These are phyloP conservation scores for Globisporangium irregulare DNA, from an alignment of 352 stramenopile genomes.

Conservation along the genomic window DNA sequence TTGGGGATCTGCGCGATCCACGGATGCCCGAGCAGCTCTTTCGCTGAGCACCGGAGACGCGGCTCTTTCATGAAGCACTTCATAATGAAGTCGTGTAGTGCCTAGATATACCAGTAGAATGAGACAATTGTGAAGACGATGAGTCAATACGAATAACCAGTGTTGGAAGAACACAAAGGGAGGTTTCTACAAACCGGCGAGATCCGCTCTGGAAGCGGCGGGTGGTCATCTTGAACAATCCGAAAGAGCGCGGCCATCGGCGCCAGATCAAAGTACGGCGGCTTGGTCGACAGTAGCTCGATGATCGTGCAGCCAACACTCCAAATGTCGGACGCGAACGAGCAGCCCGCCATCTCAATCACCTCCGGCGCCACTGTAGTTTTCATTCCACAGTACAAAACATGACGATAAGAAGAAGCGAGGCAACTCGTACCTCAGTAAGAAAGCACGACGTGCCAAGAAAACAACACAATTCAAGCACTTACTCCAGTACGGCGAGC, in stretches of 20 bases:
- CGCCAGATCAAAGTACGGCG: slow-evolving; percentile 91
- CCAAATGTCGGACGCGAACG: slow-evolving; percentile 93
- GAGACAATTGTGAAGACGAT: too few relatives aligned
- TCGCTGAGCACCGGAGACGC: slow-evolving; percentile 66
- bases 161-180: too few relatives aligned
- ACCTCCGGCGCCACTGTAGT: slow-evolving; percentile 92
- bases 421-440: not conserved
- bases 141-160: too few relatives aligned
- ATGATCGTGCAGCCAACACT: slow-evolving; percentile 95
- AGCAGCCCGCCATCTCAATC: slow-evolving; percentile 93
- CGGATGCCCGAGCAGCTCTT: slow-evolving; percentile 85
- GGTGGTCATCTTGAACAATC: slow-evolving; percentile 93
- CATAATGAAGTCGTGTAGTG: slow-evolving; percentile 90
- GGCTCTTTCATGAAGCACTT: slow-evolving; percentile 93
- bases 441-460: not conserved
- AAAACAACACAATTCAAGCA: slow-evolving; percentile 2
- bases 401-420: not conserved
- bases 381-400: slow-evolving; percentile 1
- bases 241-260: slow-evolving; percentile 90
- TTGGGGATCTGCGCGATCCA: slow-evolving; percentile 90
- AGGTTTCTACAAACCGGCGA: slow-evolving; percentile 48
- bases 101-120: slow-evolving; percentile 25
- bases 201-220: slow-evolving; percentile 86
- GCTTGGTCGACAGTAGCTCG: slow-evolving; percentile 91
- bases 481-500: slow-evolving; percentile 94